These are phyloP conservation scores for Aspergillus indologenus DNA, from an alignment of 495 filamentous ascomycete genomes.

Conservation along the genomic window DNA sequence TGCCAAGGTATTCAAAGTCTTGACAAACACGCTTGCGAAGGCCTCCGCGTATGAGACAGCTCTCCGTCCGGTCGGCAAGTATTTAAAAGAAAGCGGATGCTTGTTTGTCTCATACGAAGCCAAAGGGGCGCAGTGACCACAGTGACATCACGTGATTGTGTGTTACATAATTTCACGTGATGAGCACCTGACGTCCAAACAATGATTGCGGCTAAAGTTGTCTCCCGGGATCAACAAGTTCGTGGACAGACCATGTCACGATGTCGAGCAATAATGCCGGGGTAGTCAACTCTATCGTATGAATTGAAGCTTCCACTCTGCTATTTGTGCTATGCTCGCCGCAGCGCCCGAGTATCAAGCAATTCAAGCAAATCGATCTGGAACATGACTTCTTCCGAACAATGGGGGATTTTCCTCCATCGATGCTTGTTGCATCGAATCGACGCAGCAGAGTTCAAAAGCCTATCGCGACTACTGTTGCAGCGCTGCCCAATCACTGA, in stretches of 20 bases:
- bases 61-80: too few relatives aligned
- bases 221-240: conserved; percentile 3
- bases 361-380: conserved; percentile 2
- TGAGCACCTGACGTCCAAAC: conserved; percentile 5
- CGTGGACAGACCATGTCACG: conserved; percentile 7
- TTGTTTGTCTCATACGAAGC: too few relatives aligned
- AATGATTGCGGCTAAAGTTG: conserved; percentile 4
- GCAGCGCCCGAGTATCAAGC: background rate
- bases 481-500: conserved; percentile 32
- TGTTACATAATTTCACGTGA: conserved; percentile 2
- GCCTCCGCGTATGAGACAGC: too few relatives aligned
- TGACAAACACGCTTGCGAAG: too few relatives aligned
- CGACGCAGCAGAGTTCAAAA: conserved; percentile 42
- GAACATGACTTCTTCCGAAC: conserved; percentile 28
- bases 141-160: background rate
- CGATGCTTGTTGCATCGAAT: conserved; percentile 43
- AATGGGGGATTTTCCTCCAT: conserved; percentile 45
- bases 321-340: conserved; percentile 13
- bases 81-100: too few relatives aligned
- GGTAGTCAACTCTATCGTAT: conserved; percentile 6
- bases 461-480: conserved; percentile 35
- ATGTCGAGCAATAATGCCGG: conserved; percentile 14
- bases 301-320: background rate
- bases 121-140: background rate
- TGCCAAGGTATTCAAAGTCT: too few relatives aligned